Base-by-base conservation (phyloP, 176 grass and related monocot species). In the Cymbopogon citratus region DNA sequence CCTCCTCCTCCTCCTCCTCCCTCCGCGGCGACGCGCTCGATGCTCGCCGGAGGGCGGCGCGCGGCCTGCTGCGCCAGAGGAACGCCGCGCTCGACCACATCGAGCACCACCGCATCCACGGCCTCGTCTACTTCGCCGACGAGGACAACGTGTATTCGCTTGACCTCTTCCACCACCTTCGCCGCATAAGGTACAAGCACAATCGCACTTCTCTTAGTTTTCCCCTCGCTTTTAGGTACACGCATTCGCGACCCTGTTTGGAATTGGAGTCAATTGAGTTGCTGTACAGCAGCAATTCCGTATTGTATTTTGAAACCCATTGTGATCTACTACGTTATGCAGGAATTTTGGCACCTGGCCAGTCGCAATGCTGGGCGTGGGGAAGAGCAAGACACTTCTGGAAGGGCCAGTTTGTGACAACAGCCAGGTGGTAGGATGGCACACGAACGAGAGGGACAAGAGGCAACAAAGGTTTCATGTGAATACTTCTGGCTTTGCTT, bases 311-410 rank as follows among this genome's bases (percentile, higher is more conserved):
- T 43, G 13, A 78, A 87, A 43, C 33, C 18, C 52, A 29, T 60
- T 59, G 8, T 56, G 52, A 56, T 56, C 45, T n/a, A 5, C 13
- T 57, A 18, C 54, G 56, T 12, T 23, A 7, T 6, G 0, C 23
- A 94, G 92, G 86, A 87, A 81, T 64, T 91, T 94, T 48, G 89
- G 92, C 65, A 87, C 92, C 48, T 94, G 92, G 92, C 92, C 92
- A 1, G 83, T 94, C 14, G 86, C 92, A 75, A 89, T 81, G 66
- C 77, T 91, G 41, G 34, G 71, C 33, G 48, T 48, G 28, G 80
- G 83, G 44, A 94, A 89, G 85, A 84, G 35, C 28, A 89, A 84
- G 81, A 66, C 54, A 9, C 71, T 87, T 78, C 63, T 94, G 11
- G 49, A 91, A 94, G 89, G 92, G 3, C 92, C 92, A 0, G 84